phyloP scores from a whole-genome alignment of 2,329 filamentous ascomycete genomes.

The Colletotrichum chrysophilum region DNA sequence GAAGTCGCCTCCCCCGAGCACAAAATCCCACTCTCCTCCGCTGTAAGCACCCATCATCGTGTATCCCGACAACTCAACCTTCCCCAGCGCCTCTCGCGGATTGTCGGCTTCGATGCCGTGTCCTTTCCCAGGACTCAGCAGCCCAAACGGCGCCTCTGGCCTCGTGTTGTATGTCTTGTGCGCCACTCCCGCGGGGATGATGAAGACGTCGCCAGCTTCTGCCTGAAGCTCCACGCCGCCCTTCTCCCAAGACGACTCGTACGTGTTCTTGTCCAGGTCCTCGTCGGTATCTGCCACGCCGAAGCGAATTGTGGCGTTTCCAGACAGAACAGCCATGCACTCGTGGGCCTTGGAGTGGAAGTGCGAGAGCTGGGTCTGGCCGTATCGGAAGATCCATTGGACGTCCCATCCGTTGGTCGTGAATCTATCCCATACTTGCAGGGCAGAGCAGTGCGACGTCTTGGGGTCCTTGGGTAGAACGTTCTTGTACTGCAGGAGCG shows the following conservation, averaged over 20 bases:
- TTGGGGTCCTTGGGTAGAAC: slow-evolving; percentile 33
- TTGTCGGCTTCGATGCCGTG: slow-evolving; percentile 37
- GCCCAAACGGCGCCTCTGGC: slow-evolving; percentile 33
- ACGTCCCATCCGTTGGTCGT: slow-evolving; percentile 54
- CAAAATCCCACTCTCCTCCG: slow-evolving; percentile 55
- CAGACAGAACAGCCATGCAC: slow-evolving; percentile 61
- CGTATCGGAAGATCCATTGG: slow-evolving; percentile 64
- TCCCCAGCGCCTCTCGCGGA: slow-evolving; percentile 36
- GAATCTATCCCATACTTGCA: slow-evolving; percentile 48
- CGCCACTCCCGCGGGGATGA: slow-evolving; percentile 60
- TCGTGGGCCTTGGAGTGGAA: slow-evolving; percentile 64
- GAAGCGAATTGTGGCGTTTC: slow-evolving; percentile 57
- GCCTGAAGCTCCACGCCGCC: slow-evolving; percentile 56
- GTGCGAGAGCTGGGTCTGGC: slow-evolving; percentile 57
- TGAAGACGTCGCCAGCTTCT: slow-evolving; percentile 59
- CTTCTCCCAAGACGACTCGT: slow-evolving; percentile 43
- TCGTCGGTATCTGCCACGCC: slow-evolving; percentile 54
- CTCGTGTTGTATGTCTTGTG: slow-evolving; percentile 57
- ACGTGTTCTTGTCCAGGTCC: slow-evolving; percentile 42
- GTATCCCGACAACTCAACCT: slow-evolving; percentile 36
- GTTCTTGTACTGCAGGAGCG: slow-evolving; percentile 57
- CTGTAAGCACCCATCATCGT: slow-evolving; percentile 55
- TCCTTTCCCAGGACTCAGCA: slow-evolving; percentile 49
- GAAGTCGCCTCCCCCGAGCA: slow-evolving; percentile 45
- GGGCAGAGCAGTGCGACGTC: slow-evolving; percentile 26